Conservation (phyloP, 2,329 filamentous ascomycete genomes). For the Aspergillus brunneoviolaceus region DNA sequence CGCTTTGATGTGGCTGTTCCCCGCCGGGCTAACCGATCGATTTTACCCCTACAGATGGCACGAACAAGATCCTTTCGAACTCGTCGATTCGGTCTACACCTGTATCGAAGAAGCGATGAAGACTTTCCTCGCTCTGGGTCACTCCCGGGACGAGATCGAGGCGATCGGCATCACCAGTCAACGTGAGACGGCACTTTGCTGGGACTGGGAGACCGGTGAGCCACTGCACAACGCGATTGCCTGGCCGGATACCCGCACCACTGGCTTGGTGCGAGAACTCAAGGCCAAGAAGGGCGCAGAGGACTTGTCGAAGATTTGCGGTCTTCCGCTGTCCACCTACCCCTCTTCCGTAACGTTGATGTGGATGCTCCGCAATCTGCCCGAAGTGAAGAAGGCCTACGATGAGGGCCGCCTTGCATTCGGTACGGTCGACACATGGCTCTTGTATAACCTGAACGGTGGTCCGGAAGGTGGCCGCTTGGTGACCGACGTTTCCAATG, state of each 20-base stretch:
- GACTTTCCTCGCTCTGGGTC: slow-evolving; percentile 68
- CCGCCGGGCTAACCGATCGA: background rate
- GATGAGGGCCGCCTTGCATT: slow-evolving; percentile 75
- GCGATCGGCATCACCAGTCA: slow-evolving; percentile 87
- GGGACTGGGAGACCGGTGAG: slow-evolving; percentile 78
- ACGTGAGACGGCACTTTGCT: slow-evolving; percentile 82
- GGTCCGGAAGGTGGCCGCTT: slow-evolving; percentile 66
- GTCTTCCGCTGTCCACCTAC: slow-evolving; percentile 83
- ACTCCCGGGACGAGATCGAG: slow-evolving; percentile 66
- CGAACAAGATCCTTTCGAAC: slow-evolving; percentile 78
- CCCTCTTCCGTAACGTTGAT: slow-evolving; percentile 80
- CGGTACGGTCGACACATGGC: slow-evolving; percentile 85
- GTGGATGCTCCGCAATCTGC: slow-evolving; percentile 75
- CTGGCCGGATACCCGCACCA: slow-evolving; percentile 85
- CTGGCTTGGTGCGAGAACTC: slow-evolving; percentile 72
- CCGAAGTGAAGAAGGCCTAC: slow-evolving; percentile 70
- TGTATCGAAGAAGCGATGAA: slow-evolving; percentile 77
- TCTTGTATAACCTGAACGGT: slow-evolving; percentile 78
- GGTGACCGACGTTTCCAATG: slow-evolving; percentile 85
- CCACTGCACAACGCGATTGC: slow-evolving; percentile 82
- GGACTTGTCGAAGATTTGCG: slow-evolving; percentile 68
- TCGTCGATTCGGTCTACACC: slow-evolving; percentile 70
- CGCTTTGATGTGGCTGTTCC: background rate
- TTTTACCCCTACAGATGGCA: slow-evolving; percentile 65
- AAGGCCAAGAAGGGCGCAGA: slow-evolving; percentile 68